These are phyloP conservation scores for Termitomyces titanicus DNA, from an alignment of 768 basidiomycete species.

Conservation along the genomic window DNA sequence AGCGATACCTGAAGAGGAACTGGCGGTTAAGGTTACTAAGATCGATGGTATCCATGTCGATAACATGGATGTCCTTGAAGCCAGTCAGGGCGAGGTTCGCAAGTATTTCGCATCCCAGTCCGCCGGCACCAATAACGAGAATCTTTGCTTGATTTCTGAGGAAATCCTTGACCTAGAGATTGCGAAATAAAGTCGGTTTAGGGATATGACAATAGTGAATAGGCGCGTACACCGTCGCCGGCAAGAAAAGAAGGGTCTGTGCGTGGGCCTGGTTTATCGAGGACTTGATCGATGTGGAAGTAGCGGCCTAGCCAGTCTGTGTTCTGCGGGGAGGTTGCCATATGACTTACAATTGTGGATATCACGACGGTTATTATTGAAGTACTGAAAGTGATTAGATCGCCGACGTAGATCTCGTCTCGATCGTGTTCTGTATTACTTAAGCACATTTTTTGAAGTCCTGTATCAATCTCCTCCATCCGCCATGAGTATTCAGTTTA, in stretches of 20 bases:
- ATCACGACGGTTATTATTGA: too few species aligned
- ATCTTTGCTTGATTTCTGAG: constrained; percentile 84
- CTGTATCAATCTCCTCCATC: too few species aligned
- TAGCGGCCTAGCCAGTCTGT: constrained; percentile 59
- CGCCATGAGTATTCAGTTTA: constrained; percentile 57
- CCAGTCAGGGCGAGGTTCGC: constrained; percentile 95
- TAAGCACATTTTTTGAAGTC: constrained; percentile 19
- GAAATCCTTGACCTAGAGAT: constrained; percentile 77
- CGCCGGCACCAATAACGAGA: constrained; percentile 96
- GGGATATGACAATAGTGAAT: not conserved
- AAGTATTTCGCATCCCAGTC: constrained; percentile 95
- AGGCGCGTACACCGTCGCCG: constrained; percentile 63
- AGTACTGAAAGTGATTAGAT: not conserved
- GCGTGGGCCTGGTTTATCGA: constrained; percentile 84
- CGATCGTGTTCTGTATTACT: constrained; percentile 15
- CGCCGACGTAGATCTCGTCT: constrained; percentile 1
- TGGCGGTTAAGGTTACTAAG: constrained; percentile 98
- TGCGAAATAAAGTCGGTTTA: constrained; percentile 1
- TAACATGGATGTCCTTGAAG: constrained; percentile 98
- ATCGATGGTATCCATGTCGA: constrained; percentile 99
- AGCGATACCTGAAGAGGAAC: constrained; percentile 86
- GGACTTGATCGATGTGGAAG: constrained; percentile 80
- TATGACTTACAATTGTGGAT: too few species aligned
- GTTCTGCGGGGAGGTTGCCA: constrained; percentile 7
- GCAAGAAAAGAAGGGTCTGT: constrained; percentile 82